Percentiles rank a stretch among this genome's conserved stretches.
These are phyloP conservation scores for Penicillium coprophilum DNA, from an alignment of 495 filamentous ascomycete species.

Conservation along the genomic window DNA sequence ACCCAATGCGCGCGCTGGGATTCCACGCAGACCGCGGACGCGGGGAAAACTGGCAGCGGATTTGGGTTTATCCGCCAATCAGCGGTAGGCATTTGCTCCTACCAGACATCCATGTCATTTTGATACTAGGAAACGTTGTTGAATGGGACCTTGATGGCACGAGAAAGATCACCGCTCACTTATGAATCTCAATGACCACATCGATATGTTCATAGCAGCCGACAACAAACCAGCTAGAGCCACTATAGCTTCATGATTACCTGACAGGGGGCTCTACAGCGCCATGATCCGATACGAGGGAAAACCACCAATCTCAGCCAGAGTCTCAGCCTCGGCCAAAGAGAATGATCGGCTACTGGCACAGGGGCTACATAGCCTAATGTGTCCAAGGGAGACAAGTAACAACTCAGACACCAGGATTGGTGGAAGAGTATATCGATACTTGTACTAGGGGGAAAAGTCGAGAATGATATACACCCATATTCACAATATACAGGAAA, in stretches of 20 bases:
- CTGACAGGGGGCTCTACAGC: neutral
- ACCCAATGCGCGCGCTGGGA: conserved; percentile 6
- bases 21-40: conserved; percentile 20
- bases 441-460: neutral
- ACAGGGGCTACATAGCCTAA: conserved; percentile 1
- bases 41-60: conserved; percentile 27
- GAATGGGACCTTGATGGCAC: too few relatives aligned
- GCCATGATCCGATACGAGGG: conserved; percentile 26
- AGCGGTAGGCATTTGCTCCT: neutral
- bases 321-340: conserved; percentile 10
- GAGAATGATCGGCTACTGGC: conserved; percentile 14
- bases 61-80: conserved; percentile 45
- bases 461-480: neutral
- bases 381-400: neutral
- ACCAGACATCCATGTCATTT: too few relatives aligned
- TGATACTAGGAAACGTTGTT: too few relatives aligned
- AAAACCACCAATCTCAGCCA: conserved; percentile 18
- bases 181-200: neutral
- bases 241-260: neutral
- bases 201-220: neutral
- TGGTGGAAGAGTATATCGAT: conserved; percentile 4
- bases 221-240: neutral
- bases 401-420: neutral
- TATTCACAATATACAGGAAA: neutral
- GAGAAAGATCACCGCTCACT: too few relatives aligned